phyloP scores from a whole-genome alignment of 306 rosid genomes.

The Acmispon strigosus region DNA sequence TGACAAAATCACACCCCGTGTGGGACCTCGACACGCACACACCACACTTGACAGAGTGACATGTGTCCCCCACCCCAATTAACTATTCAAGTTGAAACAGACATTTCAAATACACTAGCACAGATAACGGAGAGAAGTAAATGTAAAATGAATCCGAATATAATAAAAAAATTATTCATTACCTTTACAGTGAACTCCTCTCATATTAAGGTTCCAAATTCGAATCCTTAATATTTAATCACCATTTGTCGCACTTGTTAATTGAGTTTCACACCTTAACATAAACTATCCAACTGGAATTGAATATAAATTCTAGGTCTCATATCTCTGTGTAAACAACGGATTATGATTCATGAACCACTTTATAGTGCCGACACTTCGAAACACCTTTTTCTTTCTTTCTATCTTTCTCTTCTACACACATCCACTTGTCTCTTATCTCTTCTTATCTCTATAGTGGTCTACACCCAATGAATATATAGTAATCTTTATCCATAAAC shows the following conservation, averaged over 20 bases:
- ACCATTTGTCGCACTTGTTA: neutral
- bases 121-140: neutral
- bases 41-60: constrained; percentile 28
- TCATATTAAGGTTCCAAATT: neutral
- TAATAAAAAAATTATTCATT: neutral
- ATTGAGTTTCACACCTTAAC: no score
- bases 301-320: no score
- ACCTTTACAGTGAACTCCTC: neutral
- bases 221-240: neutral
- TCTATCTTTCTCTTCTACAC: no score
- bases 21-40: constrained; percentile 48
- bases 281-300: no score
- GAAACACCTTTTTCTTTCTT: no score
- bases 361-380: no score
- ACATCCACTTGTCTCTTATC: no score
- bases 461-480: no score
- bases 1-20: constrained; percentile 56
- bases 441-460: no score
- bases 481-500: no score
- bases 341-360: no score
- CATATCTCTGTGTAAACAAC: no score
- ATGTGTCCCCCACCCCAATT: constrained; percentile 37
- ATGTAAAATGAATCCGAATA: constrained; percentile 2
- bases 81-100: neutral
- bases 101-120: neutral